Percentiles rank a stretch among this genome's conserved stretches.
Conservation (phyloP, 1,284 basidiomycete genomes). For the Puccinia coronata region DNA sequence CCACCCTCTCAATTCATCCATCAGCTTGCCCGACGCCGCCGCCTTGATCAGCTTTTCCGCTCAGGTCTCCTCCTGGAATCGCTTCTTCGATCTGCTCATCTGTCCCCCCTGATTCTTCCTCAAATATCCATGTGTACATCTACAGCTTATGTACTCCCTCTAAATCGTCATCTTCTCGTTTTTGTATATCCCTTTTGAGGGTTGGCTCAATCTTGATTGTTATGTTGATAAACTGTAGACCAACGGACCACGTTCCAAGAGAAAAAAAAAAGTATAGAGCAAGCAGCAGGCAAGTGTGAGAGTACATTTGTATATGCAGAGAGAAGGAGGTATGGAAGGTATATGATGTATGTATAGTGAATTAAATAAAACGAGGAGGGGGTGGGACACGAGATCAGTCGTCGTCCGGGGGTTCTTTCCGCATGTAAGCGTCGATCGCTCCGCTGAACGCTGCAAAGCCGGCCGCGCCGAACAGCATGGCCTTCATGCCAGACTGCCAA, state of each 20-base stretch:
- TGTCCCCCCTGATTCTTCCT: not conserved
- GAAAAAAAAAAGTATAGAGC: not conserved
- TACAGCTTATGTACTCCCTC: not conserved
- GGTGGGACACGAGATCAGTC: constrained; percentile 42
- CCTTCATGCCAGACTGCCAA: constrained; percentile 73
- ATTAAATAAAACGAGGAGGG: not conserved
- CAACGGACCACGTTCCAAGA: no score
- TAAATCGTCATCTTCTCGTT: not conserved
- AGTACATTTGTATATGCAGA: no score
- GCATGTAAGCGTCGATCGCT: constrained; percentile 80
- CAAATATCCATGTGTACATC: not conserved
- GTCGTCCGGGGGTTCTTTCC: constrained; percentile 73
- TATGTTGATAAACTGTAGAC: no score
- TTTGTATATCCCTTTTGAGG: no score
- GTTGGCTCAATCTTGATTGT: no score
- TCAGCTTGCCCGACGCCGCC: not conserved
- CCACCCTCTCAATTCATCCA: not conserved
- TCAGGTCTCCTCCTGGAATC: constrained; percentile 15
- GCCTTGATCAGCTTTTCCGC: not conserved
- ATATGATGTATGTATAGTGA: not conserved
- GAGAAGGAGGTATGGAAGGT: not conserved
- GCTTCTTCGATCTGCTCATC: constrained; percentile 18
- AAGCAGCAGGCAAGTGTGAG: not conserved
- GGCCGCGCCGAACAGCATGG: constrained; percentile 75
- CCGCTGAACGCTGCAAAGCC: constrained; percentile 89